Conservation (phyloP, 2,329 filamentous ascomycete species). For the Trichoderma asperellum region DNA sequence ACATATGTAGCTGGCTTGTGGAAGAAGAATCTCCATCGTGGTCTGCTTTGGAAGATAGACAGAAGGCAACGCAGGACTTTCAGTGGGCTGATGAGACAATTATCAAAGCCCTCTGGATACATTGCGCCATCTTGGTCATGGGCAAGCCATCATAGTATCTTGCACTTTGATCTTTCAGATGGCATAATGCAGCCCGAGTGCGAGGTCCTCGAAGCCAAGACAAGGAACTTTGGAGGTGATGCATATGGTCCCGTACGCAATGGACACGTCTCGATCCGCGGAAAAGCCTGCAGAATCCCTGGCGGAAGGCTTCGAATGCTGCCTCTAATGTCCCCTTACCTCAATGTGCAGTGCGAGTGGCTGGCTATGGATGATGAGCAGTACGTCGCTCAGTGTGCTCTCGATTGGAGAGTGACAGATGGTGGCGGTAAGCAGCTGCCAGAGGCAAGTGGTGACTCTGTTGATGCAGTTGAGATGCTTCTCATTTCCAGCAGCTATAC, state of each 20-base stretch:
- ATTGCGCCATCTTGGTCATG: constrained; percentile 14
- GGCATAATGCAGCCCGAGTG: constrained; percentile 1
- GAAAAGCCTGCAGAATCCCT: background rate
- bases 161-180: background rate
- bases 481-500: constrained; percentile 9
- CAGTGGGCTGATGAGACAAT: background rate
- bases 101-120: background rate
- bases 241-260: background rate
- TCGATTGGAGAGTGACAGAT: constrained; percentile 8
- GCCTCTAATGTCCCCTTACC: background rate
- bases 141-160: background rate
- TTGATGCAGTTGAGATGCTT: background rate
- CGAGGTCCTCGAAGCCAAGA: background rate
- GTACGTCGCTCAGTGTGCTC: constrained; percentile 16
- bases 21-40: constrained; percentile 4
- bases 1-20: constrained; percentile 5
- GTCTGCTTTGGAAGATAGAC: background rate
- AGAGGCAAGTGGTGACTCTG: background rate
- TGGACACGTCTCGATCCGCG: background rate
- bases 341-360: constrained; percentile 6
- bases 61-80: background rate
- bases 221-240: background rate
- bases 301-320: background rate
- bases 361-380: constrained; percentile 7
- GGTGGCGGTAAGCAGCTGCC: background rate